Evolutionary conservation across 768 basidiomycete species (phyloP).

Genomic region (Hirschioporus abietinus): DNA sequence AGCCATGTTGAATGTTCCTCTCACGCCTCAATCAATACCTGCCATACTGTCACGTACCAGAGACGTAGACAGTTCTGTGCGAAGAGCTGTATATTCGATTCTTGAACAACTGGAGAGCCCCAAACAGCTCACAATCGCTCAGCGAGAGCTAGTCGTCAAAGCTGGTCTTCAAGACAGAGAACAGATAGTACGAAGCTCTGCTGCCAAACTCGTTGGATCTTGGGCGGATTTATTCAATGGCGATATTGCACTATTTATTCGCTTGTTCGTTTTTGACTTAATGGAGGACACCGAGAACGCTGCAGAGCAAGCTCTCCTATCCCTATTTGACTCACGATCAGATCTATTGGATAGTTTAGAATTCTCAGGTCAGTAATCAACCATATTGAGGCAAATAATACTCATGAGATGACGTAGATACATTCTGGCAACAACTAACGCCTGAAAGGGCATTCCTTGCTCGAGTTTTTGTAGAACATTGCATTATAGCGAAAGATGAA

Average conservation of each 20-base stretch:
- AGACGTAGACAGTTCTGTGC: conserved; percentile 70
- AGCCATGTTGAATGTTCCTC: conserved; percentile 64
- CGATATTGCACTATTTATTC: conserved; percentile 36
- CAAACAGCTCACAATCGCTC: conserved; percentile 51
- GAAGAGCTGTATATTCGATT: conserved; percentile 68
- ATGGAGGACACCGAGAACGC: conserved; percentile 38
- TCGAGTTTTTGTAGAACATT: conserved; percentile 79
- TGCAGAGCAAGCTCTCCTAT: conserved; percentile 69
- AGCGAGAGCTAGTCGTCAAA: conserved; percentile 72
- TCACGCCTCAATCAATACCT: conserved; percentile 50
- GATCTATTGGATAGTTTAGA: conserved; percentile 64
- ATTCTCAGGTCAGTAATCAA: conserved; percentile 53
- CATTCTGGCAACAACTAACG: conserved; percentile 64
- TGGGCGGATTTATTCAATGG: conserved; percentile 66
- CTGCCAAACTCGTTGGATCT: conserved; percentile 59
- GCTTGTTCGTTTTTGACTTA: conserved; percentile 54
- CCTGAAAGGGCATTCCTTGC: conserved; percentile 78
- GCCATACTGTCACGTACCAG: conserved; percentile 70
- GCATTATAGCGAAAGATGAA: conserved; percentile 51
- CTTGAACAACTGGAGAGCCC: conserved; percentile 38
- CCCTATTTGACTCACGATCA: conserved; percentile 59
- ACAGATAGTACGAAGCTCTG: conserved; percentile 60
- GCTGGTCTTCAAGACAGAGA: conserved; percentile 89
- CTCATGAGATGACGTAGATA: conserved; percentile 37
- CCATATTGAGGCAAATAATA: neutral